Evolutionary conservation across 225 moss, liverwort and hornwort genomes (phyloP).

Genomic region (Marchantia polymorpha): DNA sequence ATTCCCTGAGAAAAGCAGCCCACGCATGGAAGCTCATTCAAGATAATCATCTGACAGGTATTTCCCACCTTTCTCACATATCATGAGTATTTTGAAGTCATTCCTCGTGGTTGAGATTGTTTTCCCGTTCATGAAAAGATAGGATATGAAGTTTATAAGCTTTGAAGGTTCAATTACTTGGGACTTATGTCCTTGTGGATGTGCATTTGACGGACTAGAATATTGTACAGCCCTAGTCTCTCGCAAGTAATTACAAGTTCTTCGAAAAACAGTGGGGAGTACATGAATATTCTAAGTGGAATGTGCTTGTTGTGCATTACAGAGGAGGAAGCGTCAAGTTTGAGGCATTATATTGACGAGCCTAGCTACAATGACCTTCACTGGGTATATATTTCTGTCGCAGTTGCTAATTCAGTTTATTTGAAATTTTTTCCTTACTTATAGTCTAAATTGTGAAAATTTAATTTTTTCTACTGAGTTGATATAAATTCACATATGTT

Average conservation of each 20-base stretch:
- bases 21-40: constrained; percentile 72
- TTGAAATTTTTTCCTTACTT: neutral
- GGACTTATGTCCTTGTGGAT: neutral
- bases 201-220: neutral
- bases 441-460: too few relatives aligned
- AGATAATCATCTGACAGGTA: constrained; percentile 70
- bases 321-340: constrained; percentile 69
- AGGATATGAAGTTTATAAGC: too few relatives aligned
- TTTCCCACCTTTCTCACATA: neutral
- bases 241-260: neutral
- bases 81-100: too few relatives aligned
- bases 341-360: constrained; percentile 84
- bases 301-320: constrained; percentile 21
- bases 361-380: constrained; percentile 77
- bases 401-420: neutral
- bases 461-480: too few relatives aligned
- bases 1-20: constrained; percentile 72
- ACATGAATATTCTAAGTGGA: neutral
- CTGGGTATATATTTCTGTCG: constrained; percentile 53
- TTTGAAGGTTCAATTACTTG: neutral
- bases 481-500: neutral
- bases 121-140: too few relatives aligned
- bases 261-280: neutral
- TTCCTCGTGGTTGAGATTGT: too few relatives aligned
- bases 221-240: too few relatives aligned